Base-by-base conservation (phyloP, 2,329 filamentous ascomycete genomes). In the Tothia fuscella region DNA sequence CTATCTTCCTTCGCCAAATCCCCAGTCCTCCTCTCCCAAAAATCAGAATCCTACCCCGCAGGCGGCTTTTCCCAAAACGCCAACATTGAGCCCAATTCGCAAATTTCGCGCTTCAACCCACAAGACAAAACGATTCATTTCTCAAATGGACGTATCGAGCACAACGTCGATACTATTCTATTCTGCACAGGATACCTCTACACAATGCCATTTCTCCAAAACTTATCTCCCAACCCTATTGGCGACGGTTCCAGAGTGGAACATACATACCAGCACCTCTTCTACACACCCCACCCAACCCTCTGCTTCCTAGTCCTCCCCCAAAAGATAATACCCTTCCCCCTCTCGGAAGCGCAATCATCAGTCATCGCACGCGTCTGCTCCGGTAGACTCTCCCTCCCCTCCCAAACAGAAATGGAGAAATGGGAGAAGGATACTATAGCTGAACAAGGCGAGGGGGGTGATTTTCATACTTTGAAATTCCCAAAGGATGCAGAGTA, bases 161-260 rank as follows among this genome's bases (percentile, higher is more conserved):
- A 63, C 3, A 65, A 78, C 25, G 61, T 96, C 43, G 88, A 95
- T 53, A 72, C 76, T 1, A 64, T 95, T 5, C 57, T 96, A 21
- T 95, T 89, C 59, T 88, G 84, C 57, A 95, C 89, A 0, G 89
- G 89, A 0, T 96, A 93, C 53, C 74, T 93, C 43, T 94, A 84
- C 61, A 78, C 80, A 4, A 82, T 82, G 44, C 86, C 87, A 0
- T 95, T 94, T 53, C 56, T 79, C 0, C 51, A 70, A 3, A 43
- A 58, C 2, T 25, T 45, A 10, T 63, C 72, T 1, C 66, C 75
- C 0, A 55, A 83, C 3, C 38, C 32, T 2, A 53, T 75, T 3
- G 41, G 58, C 1, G 28, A 46, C 14, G 88, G 88, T 1, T 72
- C 71, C 25, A 72, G 82, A 21, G 78, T 88, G 1, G 67, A 78